Percentiles rank a stretch among this genome's conserved stretches.
Evolutionary conservation across 1,284 basidiomycete species (phyloP).

Genomic region (Ganoderma leucocontextum): DNA sequence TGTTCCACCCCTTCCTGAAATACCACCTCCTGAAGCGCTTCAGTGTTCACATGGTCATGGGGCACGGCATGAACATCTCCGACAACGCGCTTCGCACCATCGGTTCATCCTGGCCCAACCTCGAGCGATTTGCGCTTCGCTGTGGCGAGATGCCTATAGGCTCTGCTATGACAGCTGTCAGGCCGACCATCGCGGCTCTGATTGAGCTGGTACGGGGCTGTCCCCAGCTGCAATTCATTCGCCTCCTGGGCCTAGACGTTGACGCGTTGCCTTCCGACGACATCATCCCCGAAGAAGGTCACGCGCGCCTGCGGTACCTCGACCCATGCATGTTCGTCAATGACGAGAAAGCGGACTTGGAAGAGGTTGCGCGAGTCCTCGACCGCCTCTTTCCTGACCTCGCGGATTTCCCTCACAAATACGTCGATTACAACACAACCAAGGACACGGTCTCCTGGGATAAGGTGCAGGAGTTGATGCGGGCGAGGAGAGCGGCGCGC

Average conservation of each 20-base stretch:
- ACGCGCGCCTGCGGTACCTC: background rate
- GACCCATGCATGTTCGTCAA: background rate
- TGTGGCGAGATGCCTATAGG: background rate
- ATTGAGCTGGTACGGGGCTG: background rate
- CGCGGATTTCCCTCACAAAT: background rate
- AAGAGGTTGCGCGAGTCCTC: background rate
- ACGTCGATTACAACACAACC: background rate
- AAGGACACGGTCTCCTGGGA: background rate
- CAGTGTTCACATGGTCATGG: background rate
- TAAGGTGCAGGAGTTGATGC: background rate
- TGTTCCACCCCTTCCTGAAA: background rate
- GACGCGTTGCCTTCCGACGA: background rate
- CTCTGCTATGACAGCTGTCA: background rate
- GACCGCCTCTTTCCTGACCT: background rate
- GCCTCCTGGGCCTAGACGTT: background rate
- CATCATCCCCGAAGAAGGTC: background rate
- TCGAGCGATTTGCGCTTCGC: background rate
- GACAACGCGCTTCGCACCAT: background rate
- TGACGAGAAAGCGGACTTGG: background rate
- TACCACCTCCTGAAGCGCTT: background rate
- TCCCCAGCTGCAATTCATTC: background rate
- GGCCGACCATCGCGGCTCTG: background rate
- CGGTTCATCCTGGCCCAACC: background rate
- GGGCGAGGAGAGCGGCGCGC: background rate
- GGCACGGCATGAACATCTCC: background rate